Conservation (phyloP, 768 basidiomycete species). For the Mycena galopus region DNA sequence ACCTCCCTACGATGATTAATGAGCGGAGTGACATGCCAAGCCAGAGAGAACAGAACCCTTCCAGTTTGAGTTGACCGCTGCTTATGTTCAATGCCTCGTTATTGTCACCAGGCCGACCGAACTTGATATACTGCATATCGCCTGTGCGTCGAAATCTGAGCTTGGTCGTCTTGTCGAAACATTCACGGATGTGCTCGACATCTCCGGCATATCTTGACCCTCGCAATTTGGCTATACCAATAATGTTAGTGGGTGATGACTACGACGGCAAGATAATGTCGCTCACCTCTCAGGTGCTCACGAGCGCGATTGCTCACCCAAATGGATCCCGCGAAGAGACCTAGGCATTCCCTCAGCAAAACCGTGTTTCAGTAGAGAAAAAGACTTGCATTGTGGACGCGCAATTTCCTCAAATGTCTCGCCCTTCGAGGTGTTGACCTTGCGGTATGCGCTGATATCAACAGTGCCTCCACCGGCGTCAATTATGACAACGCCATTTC, state of each 20-base stretch:
- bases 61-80: constrained; percentile 61
- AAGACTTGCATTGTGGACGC: constrained; percentile 54
- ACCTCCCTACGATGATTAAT: constrained; percentile 41
- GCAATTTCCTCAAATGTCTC: constrained; percentile 63
- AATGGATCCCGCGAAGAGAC: constrained; percentile 63
- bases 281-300: constrained; percentile 54
- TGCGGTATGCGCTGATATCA: constrained; percentile 69
- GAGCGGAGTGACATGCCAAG: no score
- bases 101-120: constrained; percentile 59
- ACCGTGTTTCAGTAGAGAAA: not conserved
- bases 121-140: constrained; percentile 61
- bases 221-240: constrained; percentile 49
- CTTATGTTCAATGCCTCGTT: constrained; percentile 56
- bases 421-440: constrained; percentile 43
- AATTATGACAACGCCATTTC: constrained; percentile 63
- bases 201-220: constrained; percentile 59
- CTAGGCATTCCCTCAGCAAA: constrained; percentile 39
- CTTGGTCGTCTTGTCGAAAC: constrained; percentile 65
- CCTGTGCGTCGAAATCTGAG: constrained; percentile 54
- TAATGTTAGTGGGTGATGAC: not conserved
- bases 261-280: not conserved
- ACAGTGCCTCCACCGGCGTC: constrained; percentile 76
- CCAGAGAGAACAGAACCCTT: constrained; percentile 42
- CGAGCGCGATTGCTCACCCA: constrained; percentile 62
- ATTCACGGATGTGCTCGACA: constrained; percentile 53